phyloP scores from a whole-genome alignment of 1,284 basidiomycete genomes.

The Tilletia walkeri region DNA sequence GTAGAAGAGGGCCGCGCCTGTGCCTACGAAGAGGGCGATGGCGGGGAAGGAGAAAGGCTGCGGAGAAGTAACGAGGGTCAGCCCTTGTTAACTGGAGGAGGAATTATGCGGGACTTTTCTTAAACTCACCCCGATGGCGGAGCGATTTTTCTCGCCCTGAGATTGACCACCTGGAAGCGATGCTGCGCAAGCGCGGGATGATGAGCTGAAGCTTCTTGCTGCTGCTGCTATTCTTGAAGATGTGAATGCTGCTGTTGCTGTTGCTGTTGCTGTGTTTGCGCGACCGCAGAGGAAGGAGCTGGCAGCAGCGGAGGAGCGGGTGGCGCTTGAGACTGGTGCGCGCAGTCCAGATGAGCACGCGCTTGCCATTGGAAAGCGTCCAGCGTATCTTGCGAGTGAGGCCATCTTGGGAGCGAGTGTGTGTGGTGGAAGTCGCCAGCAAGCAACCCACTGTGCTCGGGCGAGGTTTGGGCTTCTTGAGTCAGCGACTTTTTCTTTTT shows the following conservation, averaged over 20 bases:
- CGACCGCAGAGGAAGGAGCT: background rate
- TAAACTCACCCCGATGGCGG: constrained; percentile 14
- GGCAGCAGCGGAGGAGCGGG: constrained; percentile 38
- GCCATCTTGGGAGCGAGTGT: background rate
- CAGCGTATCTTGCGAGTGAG: constrained; percentile 22
- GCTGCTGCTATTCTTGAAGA: background rate
- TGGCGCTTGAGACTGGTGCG: constrained; percentile 34
- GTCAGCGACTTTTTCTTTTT: too few species aligned
- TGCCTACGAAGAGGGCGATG: constrained; percentile 75
- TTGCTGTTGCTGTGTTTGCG: constrained; percentile 19
- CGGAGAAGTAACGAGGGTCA: background rate
- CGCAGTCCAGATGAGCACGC: constrained; percentile 34
- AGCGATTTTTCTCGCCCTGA: constrained; percentile 1
- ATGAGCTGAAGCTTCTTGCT: constrained; percentile 1
- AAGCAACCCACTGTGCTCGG: background rate
- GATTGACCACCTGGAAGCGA: background rate
- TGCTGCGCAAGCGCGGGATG: background rate
- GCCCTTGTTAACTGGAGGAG: background rate
- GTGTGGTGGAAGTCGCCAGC: constrained; percentile 18
- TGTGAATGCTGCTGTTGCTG: constrained; percentile 18
- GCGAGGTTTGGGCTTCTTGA: too few species aligned
- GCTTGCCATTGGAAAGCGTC: background rate
- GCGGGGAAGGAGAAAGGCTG: constrained; percentile 85
- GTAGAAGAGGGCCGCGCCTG: constrained; percentile 76
- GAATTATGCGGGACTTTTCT: background rate